These are phyloP conservation scores for Ganoderma lucidum DNA, from an alignment of 1,284 basidiomycete species.

Conservation along the genomic window DNA sequence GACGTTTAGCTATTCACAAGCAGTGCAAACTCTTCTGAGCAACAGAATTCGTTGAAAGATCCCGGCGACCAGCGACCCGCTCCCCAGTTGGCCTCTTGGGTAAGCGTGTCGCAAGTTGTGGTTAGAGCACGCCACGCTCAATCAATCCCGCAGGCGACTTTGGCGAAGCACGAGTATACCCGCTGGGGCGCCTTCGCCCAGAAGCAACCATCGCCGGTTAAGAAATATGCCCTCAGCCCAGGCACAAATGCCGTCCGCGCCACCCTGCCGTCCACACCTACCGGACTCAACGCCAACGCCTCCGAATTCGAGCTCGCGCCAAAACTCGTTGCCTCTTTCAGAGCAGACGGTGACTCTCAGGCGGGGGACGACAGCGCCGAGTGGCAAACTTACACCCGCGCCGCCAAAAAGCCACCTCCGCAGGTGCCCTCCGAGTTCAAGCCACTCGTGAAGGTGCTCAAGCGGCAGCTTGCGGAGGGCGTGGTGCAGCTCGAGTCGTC, in stretches of 20 bases:
- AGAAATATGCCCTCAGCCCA: background rate
- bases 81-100: background rate
- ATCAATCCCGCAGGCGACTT: background rate
- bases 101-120: background rate
- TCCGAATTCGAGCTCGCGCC: background rate
- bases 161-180: background rate
- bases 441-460: constrained; percentile 40
- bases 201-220: background rate
- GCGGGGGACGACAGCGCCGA: background rate
- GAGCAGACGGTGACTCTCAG: background rate
- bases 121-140: background rate
- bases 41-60: background rate
- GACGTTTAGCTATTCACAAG: background rate
- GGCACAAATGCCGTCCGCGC: too few relatives aligned
- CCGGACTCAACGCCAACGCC: constrained; percentile 2
- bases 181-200: constrained; percentile 1
- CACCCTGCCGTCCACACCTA: background rate
- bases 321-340: background rate
- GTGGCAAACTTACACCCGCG: constrained; percentile 26
- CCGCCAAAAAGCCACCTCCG: constrained; percentile 20
- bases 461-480: constrained; percentile 45
- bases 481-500: constrained; percentile 36
- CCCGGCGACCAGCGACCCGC: background rate
- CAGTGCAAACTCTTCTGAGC: background rate
- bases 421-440: constrained; percentile 33